These are phyloP conservation scores for Piper longum DNA, from an alignment of 164 flowering plant genomes.

Conservation along the genomic window DNA sequence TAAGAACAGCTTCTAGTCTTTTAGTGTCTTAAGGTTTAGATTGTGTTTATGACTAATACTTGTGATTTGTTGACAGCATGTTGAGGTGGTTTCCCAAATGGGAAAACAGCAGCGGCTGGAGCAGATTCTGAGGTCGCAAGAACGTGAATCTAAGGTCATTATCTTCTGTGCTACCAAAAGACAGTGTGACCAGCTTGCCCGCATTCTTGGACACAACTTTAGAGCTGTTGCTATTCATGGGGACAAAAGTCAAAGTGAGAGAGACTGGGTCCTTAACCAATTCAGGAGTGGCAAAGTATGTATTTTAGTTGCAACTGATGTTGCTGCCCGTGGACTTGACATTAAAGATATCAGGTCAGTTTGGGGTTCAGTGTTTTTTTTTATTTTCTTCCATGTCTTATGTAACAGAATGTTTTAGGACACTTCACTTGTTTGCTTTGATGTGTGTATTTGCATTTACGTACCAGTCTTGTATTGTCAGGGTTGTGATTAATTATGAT, in stretches of 20 bases:
- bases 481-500: slow-evolving; percentile 4
- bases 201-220: slow-evolving; percentile 56
- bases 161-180: slow-evolving; percentile 82
- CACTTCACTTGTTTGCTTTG: neutral
- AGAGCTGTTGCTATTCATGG: slow-evolving; percentile 94
- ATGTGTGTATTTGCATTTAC: neutral
- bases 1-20: no score
- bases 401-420: neutral
- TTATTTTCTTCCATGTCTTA: neutral
- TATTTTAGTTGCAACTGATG: slow-evolving; percentile 21
- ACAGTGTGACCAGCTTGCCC: slow-evolving; percentile 79
- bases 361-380: neutral
- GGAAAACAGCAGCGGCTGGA: slow-evolving; percentile 79
- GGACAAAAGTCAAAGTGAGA: slow-evolving; percentile 80
- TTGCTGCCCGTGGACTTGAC: neutral
- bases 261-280: slow-evolving; percentile 81
- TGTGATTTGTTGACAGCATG: neutral
- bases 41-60: no score
- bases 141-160: slow-evolving; percentile 69
- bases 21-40: neutral
- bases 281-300: slow-evolving; percentile 72
- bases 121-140: slow-evolving; percentile 78
- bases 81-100: slow-evolving; percentile 48
- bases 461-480: slow-evolving; percentile 8
- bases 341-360: slow-evolving; percentile 77